Percentiles rank a stretch among this genome's conserved stretches.
Evolutionary conservation across 23 red algal species (phyloP).

Genomic region (Gracilaria vermiculophylla): DNA sequence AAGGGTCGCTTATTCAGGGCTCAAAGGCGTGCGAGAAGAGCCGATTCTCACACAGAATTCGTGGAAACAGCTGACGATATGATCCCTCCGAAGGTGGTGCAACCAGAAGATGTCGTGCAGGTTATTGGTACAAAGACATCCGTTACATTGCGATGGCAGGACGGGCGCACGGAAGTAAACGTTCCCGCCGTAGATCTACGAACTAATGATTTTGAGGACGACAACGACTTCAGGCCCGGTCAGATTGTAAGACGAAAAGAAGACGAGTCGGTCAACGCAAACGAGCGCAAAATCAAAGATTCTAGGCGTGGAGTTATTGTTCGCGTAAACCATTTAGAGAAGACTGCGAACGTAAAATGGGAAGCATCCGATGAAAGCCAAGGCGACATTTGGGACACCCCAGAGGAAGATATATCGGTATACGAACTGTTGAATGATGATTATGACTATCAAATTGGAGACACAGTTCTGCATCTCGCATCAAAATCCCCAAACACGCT

Average conservation of each 20-base stretch:
- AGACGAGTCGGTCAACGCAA: not conserved
- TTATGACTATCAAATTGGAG: conserved; percentile 48
- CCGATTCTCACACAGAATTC: not conserved
- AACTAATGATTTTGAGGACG: conserved; percentile 24
- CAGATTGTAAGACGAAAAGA: conserved; percentile 29
- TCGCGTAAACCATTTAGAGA: conserved; percentile 40
- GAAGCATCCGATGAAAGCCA: not conserved
- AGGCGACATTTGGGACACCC: not conserved
- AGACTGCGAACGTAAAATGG: conserved; percentile 49
- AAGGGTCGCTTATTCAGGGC: conserved; percentile 44
- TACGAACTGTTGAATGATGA: conserved; percentile 52
- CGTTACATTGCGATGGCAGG: conserved; percentile 65
- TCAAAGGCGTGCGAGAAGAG: conserved; percentile 22
- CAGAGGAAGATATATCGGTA: conserved; percentile 58
- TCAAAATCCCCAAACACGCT: not conserved
- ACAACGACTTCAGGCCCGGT: conserved; percentile 58
- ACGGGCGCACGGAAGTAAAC: conserved; percentile 25
- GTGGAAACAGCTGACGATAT: conserved; percentile 16
- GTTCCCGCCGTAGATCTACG: conserved; percentile 38
- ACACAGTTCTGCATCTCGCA: conserved; percentile 23
- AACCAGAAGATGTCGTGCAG: conserved; percentile 61
- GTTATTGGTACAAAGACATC: conserved; percentile 41
- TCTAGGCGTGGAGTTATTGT: conserved; percentile 37
- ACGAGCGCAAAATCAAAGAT: not conserved
- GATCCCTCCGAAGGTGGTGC: not conserved